Conservation (phyloP, 1,284 basidiomycete genomes). For the Testicularia cyperi region DNA sequence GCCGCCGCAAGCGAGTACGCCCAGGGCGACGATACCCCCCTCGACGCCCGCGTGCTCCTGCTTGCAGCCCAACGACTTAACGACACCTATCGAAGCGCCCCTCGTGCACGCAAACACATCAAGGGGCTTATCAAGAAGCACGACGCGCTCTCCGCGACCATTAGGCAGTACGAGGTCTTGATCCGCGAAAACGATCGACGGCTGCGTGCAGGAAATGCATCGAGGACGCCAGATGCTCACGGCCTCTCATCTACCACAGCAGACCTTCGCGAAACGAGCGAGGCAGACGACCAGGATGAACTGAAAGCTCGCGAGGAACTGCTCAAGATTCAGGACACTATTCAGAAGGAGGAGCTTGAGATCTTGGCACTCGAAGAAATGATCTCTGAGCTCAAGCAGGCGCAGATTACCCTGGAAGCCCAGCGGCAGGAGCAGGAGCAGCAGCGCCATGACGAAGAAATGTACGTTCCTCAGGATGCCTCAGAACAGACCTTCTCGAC, state of each 20-base stretch:
- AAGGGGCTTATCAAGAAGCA: slow-evolving; percentile 49
- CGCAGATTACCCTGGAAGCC: slow-evolving; percentile 1
- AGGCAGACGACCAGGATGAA: neutral
- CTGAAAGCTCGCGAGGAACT: slow-evolving; percentile 9
- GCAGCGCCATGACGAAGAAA: slow-evolving; percentile 5
- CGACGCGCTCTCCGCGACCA: slow-evolving; percentile 26
- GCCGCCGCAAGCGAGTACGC: slow-evolving; percentile 11
- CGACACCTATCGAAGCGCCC: slow-evolving; percentile 44
- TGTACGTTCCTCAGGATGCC: slow-evolving; percentile 6
- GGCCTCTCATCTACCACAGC: slow-evolving; percentile 4
- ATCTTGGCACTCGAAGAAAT: slow-evolving; percentile 56
- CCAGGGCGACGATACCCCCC: slow-evolving; percentile 9
- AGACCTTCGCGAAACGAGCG: neutral
- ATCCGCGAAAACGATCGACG: slow-evolving; percentile 29
- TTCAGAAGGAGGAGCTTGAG: slow-evolving; percentile 55
- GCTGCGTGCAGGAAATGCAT: too few species aligned
- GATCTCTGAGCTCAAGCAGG: slow-evolving; percentile 42
- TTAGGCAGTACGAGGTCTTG: slow-evolving; percentile 27
- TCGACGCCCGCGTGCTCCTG: slow-evolving; percentile 30
- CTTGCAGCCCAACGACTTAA: slow-evolving; percentile 45
- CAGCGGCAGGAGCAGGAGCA: slow-evolving; percentile 24
- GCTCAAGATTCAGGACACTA: slow-evolving; percentile 23
- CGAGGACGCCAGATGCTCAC: too few species aligned
- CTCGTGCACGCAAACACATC: slow-evolving; percentile 55
- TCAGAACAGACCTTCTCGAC: neutral